These are phyloP conservation scores for Tolypocladium guangdongense DNA, from an alignment of 2,329 filamentous ascomycete species.

Conservation along the genomic window DNA sequence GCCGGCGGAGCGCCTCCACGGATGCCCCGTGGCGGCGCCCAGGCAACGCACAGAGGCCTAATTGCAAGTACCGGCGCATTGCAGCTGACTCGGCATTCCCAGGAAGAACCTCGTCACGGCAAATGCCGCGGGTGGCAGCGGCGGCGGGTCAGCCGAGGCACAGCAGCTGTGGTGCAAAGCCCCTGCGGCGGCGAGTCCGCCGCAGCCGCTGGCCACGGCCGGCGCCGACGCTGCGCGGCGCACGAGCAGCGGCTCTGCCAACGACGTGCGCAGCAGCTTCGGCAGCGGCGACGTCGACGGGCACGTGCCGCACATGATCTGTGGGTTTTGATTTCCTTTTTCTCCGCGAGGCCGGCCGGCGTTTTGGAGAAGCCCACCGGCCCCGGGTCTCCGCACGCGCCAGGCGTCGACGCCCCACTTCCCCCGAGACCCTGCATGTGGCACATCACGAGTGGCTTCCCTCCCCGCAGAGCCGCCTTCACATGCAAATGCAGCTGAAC, in stretches of 20 bases:
- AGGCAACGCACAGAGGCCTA: no score
- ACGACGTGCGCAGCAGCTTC: slow-evolving; percentile 10
- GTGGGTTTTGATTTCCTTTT: slow-evolving; percentile 25
- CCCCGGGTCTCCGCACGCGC: slow-evolving; percentile 13
- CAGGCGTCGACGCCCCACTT: not conserved
- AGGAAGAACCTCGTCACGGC: slow-evolving; percentile 34
- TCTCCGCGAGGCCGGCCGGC: not conserved
- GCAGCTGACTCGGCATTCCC: slow-evolving; percentile 13
- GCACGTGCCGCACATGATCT: slow-evolving; percentile 36
- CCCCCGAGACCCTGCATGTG: not conserved
- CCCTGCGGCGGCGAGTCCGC: not conserved
- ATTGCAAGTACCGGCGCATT: no score
- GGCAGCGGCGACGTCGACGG: slow-evolving; percentile 19
- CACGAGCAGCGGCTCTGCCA: slow-evolving; percentile 22
- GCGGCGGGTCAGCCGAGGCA: slow-evolving; percentile 29
- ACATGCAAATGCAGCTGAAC: no score
- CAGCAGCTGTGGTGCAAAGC: slow-evolving; percentile 7
- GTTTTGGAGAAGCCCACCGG: slow-evolving; percentile 12
- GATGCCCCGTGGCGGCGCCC: no score
- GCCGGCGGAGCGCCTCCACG: not conserved
- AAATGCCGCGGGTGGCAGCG: slow-evolving; percentile 19
- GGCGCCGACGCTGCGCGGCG: slow-evolving; percentile 26
- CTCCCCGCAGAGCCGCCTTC: slow-evolving; percentile 1
- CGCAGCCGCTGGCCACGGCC: not conserved
- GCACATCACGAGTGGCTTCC: slow-evolving; percentile 1